phyloP scores from a whole-genome alignment of 371 early-diverging fungal genomes.

The Funneliformis caledonium region DNA sequence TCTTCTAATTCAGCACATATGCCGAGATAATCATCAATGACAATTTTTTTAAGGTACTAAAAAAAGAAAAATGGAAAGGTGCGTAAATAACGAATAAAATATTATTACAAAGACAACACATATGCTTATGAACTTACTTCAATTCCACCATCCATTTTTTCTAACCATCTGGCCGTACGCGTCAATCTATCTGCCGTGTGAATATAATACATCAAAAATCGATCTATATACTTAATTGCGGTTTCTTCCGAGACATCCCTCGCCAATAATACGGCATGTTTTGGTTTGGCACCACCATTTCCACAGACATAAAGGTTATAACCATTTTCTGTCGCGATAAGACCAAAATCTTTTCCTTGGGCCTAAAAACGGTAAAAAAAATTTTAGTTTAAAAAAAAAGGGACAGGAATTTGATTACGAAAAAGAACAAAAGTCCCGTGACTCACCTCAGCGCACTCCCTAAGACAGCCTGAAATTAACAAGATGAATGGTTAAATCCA shows the following conservation, averaged over 20 bases:
- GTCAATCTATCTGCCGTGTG: conserved; percentile 67
- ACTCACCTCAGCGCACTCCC: conserved; percentile 65
- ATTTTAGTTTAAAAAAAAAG: background rate
- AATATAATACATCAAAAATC: conserved; percentile 75
- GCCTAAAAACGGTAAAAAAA: conserved; percentile 42
- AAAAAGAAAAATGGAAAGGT: background rate
- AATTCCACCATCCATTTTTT: conserved; percentile 71
- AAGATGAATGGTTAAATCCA: no score
- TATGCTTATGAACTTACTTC: conserved; percentile 20
- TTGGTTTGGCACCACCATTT: conserved; percentile 71
- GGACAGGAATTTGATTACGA: background rate
- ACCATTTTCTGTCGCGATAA: conserved; percentile 74
- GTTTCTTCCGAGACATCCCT: conserved; percentile 59
- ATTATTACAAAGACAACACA: background rate
- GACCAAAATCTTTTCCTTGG: conserved; percentile 56
- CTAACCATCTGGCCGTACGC: conserved; percentile 73
- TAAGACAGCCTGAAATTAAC: conserved; percentile 54
- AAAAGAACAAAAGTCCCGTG: background rate
- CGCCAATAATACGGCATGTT: conserved; percentile 65
- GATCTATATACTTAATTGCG: conserved; percentile 63
- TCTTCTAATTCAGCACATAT: conserved; percentile 63
- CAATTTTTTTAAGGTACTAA: conserved; percentile 61
- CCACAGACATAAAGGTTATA: conserved; percentile 74
- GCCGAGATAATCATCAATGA: conserved; percentile 66
- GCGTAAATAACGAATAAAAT: background rate